Base-by-base conservation (phyloP, 345 rosid species). In the Cardamine resedifolia region DNA sequence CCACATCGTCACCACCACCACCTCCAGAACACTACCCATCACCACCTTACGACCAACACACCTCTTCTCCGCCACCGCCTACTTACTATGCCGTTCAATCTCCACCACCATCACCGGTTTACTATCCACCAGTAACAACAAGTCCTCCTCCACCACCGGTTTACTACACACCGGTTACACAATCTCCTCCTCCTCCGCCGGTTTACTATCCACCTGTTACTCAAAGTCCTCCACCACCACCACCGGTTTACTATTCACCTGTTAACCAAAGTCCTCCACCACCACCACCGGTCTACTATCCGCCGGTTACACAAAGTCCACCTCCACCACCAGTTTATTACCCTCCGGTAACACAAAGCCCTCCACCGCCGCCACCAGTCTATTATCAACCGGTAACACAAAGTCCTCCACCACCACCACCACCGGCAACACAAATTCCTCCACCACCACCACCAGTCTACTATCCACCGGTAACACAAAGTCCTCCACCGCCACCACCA, bases 71-170 rank as follows among this genome's bases (percentile, higher is more conserved):
- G 11, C 77, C 77, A 39, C 78, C 73, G 4, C 62, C 73, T 72
- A 72, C 64, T 16, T 64, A 31, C 47, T 64, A 72, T 15, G 16
- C 44, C 8, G 34, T 28, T 49, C 67, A 18, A 55, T 65, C 72
- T 66, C 78, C 78, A 51, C 78, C 64, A 2, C 74, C 85, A 30
- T 26, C 77, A 7, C 69, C 74, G 7, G 18, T 23, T 5, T 36
- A 64, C 58, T 43, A 55, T 1, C 23, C 69, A 19, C 74, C 77
- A 0, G 51, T n/a, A 10, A 16, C 43, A 19, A 20, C 31, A 27
- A 75, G 50, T 20, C 39, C 72, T 4, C 66, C 79, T 11, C 78
- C 86, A 24, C 66, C 79, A n/a, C 73, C 81, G 12, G 31, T 16
- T 4, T 36, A 59, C 45, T 47, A 56, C 2, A 34, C 74, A 19